These are phyloP conservation scores for Calocybe indica DNA, from an alignment of 768 basidiomycete species.

Conservation along the genomic window DNA sequence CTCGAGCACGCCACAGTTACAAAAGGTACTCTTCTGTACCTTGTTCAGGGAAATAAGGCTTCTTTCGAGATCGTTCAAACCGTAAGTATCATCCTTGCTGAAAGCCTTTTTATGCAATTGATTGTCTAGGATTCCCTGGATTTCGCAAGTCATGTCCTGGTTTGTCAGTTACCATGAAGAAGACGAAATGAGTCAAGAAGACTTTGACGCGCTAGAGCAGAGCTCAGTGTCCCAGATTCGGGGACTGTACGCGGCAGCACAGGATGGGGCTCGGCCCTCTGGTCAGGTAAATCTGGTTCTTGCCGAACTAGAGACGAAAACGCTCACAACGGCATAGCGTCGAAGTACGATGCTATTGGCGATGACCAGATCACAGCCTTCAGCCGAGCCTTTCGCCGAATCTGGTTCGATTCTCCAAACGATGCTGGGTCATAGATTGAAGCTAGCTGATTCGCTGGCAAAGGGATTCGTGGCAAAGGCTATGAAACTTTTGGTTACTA, in stretches of 20 bases:
- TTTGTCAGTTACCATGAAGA: constrained; percentile 30
- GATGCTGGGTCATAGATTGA: constrained; percentile 28
- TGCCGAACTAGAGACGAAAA: constrained; percentile 10
- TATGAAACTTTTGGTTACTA: constrained; percentile 56
- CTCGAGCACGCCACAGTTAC: constrained; percentile 43
- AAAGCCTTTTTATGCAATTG: not conserved
- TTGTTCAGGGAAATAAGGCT: constrained; percentile 63
- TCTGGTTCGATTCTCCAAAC: constrained; percentile 25
- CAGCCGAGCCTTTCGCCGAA: constrained; percentile 6
- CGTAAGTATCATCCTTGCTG: constrained; percentile 31
- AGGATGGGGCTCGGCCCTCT: constrained; percentile 35
- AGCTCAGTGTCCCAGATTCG: constrained; percentile 37
- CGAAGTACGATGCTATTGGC: constrained; percentile 36
- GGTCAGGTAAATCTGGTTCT: constrained; percentile 33
- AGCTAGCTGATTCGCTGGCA: constrained; percentile 36
- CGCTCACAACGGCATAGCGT: constrained; percentile 20
- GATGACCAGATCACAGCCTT: constrained; percentile 14
- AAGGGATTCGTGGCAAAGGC: constrained; percentile 41
- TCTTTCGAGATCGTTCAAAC: constrained; percentile 55
- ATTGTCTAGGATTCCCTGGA: constrained; percentile 37
- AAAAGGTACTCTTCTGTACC: constrained; percentile 52
- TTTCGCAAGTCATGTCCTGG: constrained; percentile 39
- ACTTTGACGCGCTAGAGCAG: constrained; percentile 37
- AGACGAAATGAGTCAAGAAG: constrained; percentile 25
- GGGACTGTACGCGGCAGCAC: constrained; percentile 45